Base-by-base conservation (phyloP, 805 yeast species). In the Isabelozyma rhagii region DNA sequence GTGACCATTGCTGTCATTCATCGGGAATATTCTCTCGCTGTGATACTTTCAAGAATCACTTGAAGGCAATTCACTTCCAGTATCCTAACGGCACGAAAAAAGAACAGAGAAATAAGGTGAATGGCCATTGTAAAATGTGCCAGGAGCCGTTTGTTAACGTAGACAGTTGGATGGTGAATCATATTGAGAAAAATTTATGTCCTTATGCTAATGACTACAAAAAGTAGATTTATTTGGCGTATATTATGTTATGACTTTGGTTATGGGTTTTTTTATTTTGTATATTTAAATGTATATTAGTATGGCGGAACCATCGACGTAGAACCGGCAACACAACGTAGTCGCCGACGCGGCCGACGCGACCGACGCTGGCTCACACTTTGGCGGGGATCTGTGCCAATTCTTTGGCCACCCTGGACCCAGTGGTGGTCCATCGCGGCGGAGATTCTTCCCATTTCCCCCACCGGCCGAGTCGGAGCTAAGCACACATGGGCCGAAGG, bases 41-140 rank as follows among this genome's bases (percentile, higher is more conserved):
- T 64, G 97, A 91, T 63, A 91, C 97, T 4, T 91, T 82, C 70
- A 91, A 91, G 62, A 91, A 91, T 68, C 97, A 91, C 68, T 74
- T 91, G 53, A 89, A 88, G 64, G 96, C 97, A 1, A 78, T 91
- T 53, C 97, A 91, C 63, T 91, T 91, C 65, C 86, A 82, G 55
- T 91, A 91, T 66, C 97, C 97, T 5, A 79, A 79, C 39, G 96
- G 96, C 6, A 90, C 96, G 3, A 82, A 84, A 62, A 89, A 90
- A 67, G 83, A 81, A 52, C 87, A 89, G 58, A 78, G 97, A 54
- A 66, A 69, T 17, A 78, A 80, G 46, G 88, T 84, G 41, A 66
- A 76, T 17, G 97, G 97, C 7, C 74, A 73, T 49, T 92, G 97
- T 69, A 83, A 84, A 59, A 85, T 83, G 63, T 92, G 97, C 67